These are phyloP conservation scores for Periglandula ipomoeae DNA, from an alignment of 2,329 filamentous ascomycete genomes.

Conservation along the genomic window DNA sequence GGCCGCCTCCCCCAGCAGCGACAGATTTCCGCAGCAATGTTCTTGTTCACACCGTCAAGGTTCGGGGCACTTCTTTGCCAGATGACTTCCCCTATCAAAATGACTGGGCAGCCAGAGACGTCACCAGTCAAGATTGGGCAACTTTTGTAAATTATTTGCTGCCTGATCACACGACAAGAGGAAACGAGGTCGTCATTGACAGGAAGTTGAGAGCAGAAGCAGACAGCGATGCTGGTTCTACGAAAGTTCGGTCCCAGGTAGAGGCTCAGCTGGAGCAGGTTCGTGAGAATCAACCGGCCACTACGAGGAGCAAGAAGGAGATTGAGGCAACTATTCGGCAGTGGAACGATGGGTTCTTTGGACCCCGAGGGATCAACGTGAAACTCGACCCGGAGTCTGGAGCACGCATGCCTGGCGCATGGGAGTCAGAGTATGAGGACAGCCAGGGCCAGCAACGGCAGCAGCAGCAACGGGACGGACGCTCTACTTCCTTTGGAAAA, in stretches of 20 bases:
- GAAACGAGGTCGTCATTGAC: slow-evolving; percentile 38
- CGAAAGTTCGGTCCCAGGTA: slow-evolving; percentile 19
- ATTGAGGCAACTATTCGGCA: slow-evolving; percentile 35
- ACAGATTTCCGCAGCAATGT: slow-evolving; percentile 11
- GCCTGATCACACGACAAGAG: slow-evolving; percentile 33
- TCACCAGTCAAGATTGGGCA: slow-evolving; percentile 45
- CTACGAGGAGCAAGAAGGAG: slow-evolving; percentile 17
- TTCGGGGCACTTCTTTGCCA: slow-evolving; percentile 27
- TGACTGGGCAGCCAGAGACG: slow-evolving; percentile 31
- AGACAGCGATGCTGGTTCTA: slow-evolving; percentile 16
- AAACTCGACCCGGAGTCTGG: slow-evolving; percentile 17
- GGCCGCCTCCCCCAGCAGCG: slow-evolving; percentile 23
- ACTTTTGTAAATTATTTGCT: slow-evolving; percentile 50
- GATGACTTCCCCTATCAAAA: slow-evolving; percentile 35
- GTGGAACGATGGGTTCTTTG: slow-evolving; percentile 51
- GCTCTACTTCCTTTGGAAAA: slow-evolving; percentile 16
- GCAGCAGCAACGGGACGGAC: slow-evolving; percentile 8
- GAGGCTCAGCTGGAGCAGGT: slow-evolving; percentile 33
- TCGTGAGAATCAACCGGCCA: slow-evolving; percentile 15
- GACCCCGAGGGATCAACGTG: slow-evolving; percentile 37
- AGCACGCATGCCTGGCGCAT: slow-evolving; percentile 17
- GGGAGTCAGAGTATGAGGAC: slow-evolving; percentile 15
- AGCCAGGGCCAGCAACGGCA: slow-evolving; percentile 2
- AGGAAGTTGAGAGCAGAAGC: slow-evolving; percentile 38
- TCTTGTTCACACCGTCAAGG: slow-evolving; percentile 24